These are phyloP conservation scores for Globisporangium irregulare DNA, from an alignment of 352 stramenopile genomes.

Conservation along the genomic window DNA sequence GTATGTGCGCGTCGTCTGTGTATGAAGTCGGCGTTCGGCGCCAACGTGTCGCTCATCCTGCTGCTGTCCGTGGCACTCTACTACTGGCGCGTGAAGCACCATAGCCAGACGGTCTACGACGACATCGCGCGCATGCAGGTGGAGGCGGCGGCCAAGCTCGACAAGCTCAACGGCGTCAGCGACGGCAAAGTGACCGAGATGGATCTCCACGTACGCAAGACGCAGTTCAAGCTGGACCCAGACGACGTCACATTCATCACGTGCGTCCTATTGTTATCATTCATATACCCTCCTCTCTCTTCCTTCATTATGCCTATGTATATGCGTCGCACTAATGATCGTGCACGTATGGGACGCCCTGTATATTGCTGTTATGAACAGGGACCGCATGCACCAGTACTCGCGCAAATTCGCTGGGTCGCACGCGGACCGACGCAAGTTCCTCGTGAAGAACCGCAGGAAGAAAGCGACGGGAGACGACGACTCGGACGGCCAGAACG, in stretches of 20 bases:
- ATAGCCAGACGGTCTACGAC: constrained; percentile 62
- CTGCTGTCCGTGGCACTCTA: constrained; percentile 59
- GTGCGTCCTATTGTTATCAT: constrained; percentile 27
- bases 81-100: constrained; percentile 59
- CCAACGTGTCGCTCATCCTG: constrained; percentile 62
- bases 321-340: background rate
- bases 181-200: constrained; percentile 47
- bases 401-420: constrained; percentile 69
- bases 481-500: constrained; percentile 26
- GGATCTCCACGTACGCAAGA: constrained; percentile 52
- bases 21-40: constrained; percentile 48
- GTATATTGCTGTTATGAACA: constrained; percentile 16
- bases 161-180: constrained; percentile 52
- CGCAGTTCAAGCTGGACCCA: constrained; percentile 63
- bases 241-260: constrained; percentile 66
- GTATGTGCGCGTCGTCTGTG: background rate
- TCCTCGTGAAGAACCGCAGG: constrained; percentile 44
- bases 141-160: constrained; percentile 60
- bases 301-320: background rate
- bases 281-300: background rate
- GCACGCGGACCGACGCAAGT: constrained; percentile 67
- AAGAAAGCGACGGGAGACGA: constrained; percentile 17
- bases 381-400: constrained; percentile 70
- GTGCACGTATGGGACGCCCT: background rate
- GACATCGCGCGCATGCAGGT: constrained; percentile 61